Conservation (phyloP, 306 rosid species). For the Trichosanthes cucumerina region DNA sequence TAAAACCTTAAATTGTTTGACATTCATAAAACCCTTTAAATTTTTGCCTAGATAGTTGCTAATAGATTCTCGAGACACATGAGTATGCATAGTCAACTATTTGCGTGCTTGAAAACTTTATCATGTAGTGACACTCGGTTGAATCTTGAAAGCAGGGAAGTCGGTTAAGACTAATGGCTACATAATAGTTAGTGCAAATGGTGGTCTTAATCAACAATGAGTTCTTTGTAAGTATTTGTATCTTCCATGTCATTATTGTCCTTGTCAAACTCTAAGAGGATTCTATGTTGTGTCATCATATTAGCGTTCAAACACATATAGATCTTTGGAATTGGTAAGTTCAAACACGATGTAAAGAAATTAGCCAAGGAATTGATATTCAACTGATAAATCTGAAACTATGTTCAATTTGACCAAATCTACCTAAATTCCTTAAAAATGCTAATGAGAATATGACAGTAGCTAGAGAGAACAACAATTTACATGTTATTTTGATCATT, state of each 20-base stretch:
- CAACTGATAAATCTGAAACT: background rate
- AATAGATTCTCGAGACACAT: too few relatives aligned
- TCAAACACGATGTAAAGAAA: background rate
- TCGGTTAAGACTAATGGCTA: too few relatives aligned
- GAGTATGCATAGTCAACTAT: too few relatives aligned
- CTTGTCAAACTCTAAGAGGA: background rate
- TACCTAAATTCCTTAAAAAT: background rate
- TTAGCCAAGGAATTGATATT: background rate
- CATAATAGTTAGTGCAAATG: too few relatives aligned
- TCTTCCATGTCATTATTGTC: background rate
- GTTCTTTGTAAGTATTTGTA: conserved; percentile 71
- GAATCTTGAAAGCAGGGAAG: too few relatives aligned
- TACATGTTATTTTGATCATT: background rate
- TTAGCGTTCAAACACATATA: background rate
- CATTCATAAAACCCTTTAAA: too few relatives aligned
- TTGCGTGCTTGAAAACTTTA: too few relatives aligned
- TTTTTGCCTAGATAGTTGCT: too few relatives aligned
- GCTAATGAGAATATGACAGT: background rate
- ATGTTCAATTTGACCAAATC: background rate
- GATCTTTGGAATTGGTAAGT: background rate
- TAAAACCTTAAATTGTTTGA: too few relatives aligned
- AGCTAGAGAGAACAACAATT: background rate
- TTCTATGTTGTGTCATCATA: background rate
- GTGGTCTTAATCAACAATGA: too few relatives aligned
- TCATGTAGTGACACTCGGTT: too few relatives aligned